phyloP scores from a whole-genome alignment of 2,329 filamentous ascomycete genomes.

The Apiospora rasikravindrae region DNA sequence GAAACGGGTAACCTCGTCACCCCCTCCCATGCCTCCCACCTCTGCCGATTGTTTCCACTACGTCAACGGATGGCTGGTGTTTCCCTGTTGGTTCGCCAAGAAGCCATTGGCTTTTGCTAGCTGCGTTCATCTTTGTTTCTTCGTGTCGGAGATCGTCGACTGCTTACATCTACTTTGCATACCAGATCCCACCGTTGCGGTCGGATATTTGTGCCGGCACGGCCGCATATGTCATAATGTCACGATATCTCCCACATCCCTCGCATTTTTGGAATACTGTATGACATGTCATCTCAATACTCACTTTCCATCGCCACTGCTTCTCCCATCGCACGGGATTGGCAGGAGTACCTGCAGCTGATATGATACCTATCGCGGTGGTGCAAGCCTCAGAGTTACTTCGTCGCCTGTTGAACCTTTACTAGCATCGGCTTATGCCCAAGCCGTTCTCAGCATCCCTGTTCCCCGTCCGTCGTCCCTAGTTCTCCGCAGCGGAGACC shows the following conservation, averaged over 20 bases:
- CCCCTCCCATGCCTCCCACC: background rate
- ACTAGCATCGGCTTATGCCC: constrained; percentile 8
- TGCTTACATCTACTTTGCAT: background rate
- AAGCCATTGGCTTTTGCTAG: background rate
- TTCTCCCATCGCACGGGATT: background rate
- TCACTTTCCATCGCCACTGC: background rate
- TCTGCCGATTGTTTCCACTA: background rate
- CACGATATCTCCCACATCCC: background rate
- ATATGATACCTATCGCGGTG: background rate
- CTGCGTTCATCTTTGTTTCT: background rate
- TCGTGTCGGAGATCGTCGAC: background rate
- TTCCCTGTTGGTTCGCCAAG: background rate
- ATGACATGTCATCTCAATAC: background rate
- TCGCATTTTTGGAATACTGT: background rate
- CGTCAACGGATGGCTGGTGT: background rate
- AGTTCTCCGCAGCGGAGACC: constrained; percentile 6
- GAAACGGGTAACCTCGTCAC: constrained; percentile 8
- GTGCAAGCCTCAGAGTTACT: background rate
- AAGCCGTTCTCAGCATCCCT: constrained; percentile 23
- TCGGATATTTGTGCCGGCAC: too few relatives aligned
- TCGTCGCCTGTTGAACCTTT: background rate
- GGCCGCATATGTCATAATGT: too few relatives aligned
- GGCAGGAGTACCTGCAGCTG: background rate
- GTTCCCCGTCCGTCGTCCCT: constrained; percentile 17
- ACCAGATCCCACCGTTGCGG: too few relatives aligned